phyloP scores from a whole-genome alignment of 2,329 filamentous ascomycete species.

The Penicillium sclerotiorum region DNA sequence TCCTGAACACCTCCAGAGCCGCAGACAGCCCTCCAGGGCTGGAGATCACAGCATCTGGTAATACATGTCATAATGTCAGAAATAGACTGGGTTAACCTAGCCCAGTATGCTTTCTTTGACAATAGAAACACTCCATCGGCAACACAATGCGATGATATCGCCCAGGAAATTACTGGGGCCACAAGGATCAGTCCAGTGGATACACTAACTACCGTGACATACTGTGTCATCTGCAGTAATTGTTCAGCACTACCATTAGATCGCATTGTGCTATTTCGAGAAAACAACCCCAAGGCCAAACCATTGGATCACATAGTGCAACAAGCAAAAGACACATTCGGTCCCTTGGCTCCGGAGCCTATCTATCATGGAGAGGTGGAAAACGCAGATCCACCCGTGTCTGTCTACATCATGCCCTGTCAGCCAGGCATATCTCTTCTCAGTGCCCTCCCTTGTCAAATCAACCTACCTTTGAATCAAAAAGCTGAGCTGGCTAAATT shows the following conservation, averaged over 20 bases:
- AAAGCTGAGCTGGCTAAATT: not conserved
- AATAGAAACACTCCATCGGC: constrained; percentile 1
- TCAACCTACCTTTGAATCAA: not conserved
- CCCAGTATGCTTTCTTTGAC: constrained; percentile 6
- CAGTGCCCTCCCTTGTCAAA: not conserved
- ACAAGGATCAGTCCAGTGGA: not conserved
- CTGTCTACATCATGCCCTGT: constrained; percentile 1
- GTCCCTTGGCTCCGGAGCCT: not conserved
- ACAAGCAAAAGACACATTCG: not conserved
- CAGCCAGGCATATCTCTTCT: constrained; percentile 1
- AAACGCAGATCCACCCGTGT: not conserved
- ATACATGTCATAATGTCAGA: too few species aligned
- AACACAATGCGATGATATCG: constrained; percentile 1
- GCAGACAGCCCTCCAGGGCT: too few species aligned
- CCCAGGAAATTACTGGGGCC: not conserved
- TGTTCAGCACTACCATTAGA: not conserved
- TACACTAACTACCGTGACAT: not conserved
- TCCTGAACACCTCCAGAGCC: too few species aligned
- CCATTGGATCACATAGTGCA: constrained; percentile 1
- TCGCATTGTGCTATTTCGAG: not conserved
- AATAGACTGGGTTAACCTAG: constrained; percentile 6
- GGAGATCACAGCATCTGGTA: too few species aligned
- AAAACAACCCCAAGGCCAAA: not conserved
- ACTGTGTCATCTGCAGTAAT: constrained; percentile 5
- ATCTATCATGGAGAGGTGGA: not conserved